Percentiles rank a stretch among this genome's conserved stretches.
Conservation (phyloP, 495 filamentous ascomycete species). For the Daldinia grandis region DNA sequence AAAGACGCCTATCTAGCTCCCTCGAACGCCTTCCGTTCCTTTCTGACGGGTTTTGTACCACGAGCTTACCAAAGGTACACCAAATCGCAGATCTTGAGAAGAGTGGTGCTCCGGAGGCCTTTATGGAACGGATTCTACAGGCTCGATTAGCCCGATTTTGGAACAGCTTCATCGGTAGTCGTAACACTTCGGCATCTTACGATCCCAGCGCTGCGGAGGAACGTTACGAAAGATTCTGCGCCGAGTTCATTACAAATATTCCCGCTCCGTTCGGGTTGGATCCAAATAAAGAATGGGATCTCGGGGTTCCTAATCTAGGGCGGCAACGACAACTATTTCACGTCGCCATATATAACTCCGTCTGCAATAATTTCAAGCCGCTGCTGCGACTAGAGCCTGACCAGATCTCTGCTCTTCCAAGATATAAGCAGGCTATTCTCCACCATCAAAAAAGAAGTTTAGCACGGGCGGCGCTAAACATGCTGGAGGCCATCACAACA, state of each 20-base stretch:
- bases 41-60: conserved; percentile 7
- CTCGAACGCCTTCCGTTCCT: conserved; percentile 4
- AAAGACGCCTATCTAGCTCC: conserved; percentile 5
- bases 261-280: conserved; percentile 4
- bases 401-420: neutral
- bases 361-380: conserved; percentile 9
- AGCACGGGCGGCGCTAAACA: conserved; percentile 2
- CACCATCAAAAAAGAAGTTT: conserved; percentile 2
- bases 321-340: conserved; percentile 9
- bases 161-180: neutral
- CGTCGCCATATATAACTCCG: neutral
- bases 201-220: conserved; percentile 1
- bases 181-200: neutral
- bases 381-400: neutral
- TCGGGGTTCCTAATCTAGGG: neutral
- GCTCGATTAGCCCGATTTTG: conserved; percentile 2
- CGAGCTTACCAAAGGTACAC: conserved; percentile 3
- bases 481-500: neutral
- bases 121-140: conserved; percentile 6
- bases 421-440: conserved; percentile 9
- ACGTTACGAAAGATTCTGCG: conserved; percentile 3
- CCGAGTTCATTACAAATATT: conserved; percentile 1
- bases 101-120: conserved; percentile 4
- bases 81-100: conserved; percentile 2
- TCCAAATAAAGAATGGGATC: conserved; percentile 2